Conservation (phyloP, 129 eudicot species). For the Arctium lappa region DNA sequence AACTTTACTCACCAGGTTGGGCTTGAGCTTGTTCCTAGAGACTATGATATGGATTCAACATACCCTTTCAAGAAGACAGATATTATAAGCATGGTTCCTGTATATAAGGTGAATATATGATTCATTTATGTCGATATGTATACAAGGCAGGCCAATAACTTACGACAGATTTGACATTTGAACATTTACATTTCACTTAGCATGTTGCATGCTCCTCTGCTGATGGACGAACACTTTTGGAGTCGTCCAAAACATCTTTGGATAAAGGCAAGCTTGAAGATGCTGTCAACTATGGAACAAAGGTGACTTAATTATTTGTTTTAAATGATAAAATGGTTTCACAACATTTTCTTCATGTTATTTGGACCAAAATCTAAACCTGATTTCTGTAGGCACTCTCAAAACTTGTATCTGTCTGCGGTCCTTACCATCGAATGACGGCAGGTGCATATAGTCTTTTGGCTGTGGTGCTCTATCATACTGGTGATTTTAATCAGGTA, state of each 20-base stretch:
- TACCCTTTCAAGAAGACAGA: conserved; percentile 78
- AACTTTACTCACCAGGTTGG: conserved; percentile 61
- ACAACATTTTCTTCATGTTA: not conserved
- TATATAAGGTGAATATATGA: conserved; percentile 64
- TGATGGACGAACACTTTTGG: conserved; percentile 89
- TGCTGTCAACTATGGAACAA: conserved; percentile 93
- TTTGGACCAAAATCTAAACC: conserved; percentile 2
- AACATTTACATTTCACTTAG: conserved; percentile 30
- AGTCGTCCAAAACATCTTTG: conserved; percentile 94
- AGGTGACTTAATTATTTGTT: conserved; percentile 37
- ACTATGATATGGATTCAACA: conserved; percentile 82
- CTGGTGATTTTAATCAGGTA: conserved; percentile 98
- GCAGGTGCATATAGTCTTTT: conserved; percentile 98
- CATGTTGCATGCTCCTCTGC: conserved; percentile 99
- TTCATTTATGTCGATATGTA: not conserved
- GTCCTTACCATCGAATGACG: conserved; percentile 98
- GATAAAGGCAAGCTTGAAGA: conserved; percentile 98
- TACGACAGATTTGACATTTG: conserved; percentile 2
- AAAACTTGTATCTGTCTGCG: conserved; percentile 84
- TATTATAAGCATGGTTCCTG: conserved; percentile 86
- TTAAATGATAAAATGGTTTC: not conserved
- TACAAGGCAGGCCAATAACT: not conserved
- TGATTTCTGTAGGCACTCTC: conserved; percentile 70
- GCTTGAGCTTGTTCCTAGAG: conserved; percentile 91
- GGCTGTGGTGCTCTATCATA: conserved; percentile 96